Percentiles rank a stretch among this genome's conserved stretches.
phyloP scores from a whole-genome alignment of 768 basidiomycete genomes.

The Lanmaoa rubissima region DNA sequence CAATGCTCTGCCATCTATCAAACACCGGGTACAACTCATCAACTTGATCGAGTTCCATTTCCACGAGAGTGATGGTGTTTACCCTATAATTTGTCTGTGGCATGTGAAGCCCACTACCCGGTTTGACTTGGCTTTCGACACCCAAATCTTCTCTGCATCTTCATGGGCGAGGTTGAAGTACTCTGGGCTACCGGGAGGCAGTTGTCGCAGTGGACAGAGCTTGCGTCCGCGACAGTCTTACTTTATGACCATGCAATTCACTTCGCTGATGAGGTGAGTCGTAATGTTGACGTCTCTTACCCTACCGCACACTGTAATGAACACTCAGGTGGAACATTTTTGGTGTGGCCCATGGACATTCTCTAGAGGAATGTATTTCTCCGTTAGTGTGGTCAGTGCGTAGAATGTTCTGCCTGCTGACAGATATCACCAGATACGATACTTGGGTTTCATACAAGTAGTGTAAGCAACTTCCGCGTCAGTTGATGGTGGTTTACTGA shows the following conservation, averaged over 20 bases:
- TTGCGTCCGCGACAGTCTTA: constrained; percentile 7
- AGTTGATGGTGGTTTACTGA: not conserved
- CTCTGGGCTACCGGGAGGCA: not conserved
- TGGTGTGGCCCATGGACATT: constrained; percentile 14
- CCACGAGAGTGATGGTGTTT: not conserved
- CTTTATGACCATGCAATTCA: constrained; percentile 13
- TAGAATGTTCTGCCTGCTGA: not conserved
- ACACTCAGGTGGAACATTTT: constrained; percentile 8
- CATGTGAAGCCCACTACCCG: not conserved
- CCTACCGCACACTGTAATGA: not conserved
- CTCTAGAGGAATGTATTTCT: constrained; percentile 10
- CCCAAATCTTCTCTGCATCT: not conserved
- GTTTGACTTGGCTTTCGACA: not conserved
- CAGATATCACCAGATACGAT: constrained; percentile 8
- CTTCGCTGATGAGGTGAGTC: constrained; percentile 6
- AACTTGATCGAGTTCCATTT: not conserved
- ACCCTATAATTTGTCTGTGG: not conserved
- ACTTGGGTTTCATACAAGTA: constrained; percentile 3
- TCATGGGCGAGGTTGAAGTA: not conserved
- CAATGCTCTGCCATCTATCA: not conserved
- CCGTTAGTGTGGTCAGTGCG: not conserved
- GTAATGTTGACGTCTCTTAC: not conserved
- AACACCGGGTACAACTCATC: not conserved
- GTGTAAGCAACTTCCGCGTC: not conserved
- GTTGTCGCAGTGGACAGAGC: not conserved